phyloP scores from a whole-genome alignment of 2,329 filamentous ascomycete genomes.

The Fusarium staphyleae region DNA sequence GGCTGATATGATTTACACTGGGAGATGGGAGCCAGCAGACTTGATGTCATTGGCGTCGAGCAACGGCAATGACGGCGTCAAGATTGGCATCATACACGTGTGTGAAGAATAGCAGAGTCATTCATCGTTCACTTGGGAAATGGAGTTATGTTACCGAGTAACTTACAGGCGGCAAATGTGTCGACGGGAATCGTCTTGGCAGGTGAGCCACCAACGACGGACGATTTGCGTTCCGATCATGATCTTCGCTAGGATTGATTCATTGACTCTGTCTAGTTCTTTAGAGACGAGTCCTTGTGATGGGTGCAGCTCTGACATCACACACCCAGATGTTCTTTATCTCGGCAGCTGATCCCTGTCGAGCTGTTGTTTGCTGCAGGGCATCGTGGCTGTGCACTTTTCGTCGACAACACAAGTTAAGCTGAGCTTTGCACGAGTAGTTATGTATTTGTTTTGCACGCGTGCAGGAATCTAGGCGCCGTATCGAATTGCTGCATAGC shows the following conservation, averaged over 20 bases:
- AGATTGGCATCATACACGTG: too few species aligned
- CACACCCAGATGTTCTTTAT: background rate
- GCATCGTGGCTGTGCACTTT: constrained; percentile 28
- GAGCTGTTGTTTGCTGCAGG: constrained; percentile 24
- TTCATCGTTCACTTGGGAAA: too few species aligned
- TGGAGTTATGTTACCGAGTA: too few species aligned
- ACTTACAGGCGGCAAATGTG: background rate
- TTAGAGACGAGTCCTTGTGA: background rate
- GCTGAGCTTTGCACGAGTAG: constrained; percentile 7
- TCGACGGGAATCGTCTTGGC: constrained; percentile 20
- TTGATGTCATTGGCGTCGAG: constrained; percentile 34
- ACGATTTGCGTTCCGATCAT: constrained; percentile 31
- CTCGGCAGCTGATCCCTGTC: constrained; percentile 20
- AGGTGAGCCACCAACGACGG: constrained; percentile 12
- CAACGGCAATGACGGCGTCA: constrained; percentile 10
- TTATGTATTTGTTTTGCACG: too few species aligned
- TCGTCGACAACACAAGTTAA: constrained; percentile 22
- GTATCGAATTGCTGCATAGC: constrained; percentile 1
- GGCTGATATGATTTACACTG: constrained; percentile 7
- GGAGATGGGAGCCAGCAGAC: constrained; percentile 11
- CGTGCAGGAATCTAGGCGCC: constrained; percentile 2
- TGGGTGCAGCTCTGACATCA: constrained; percentile 30
- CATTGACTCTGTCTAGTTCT: constrained; percentile 18
- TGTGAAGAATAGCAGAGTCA: constrained; percentile 13
- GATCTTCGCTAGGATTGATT: constrained; percentile 31